Base-by-base conservation (phyloP, 1,284 basidiomycete species). In the Boletus nobilissimus region DNA sequence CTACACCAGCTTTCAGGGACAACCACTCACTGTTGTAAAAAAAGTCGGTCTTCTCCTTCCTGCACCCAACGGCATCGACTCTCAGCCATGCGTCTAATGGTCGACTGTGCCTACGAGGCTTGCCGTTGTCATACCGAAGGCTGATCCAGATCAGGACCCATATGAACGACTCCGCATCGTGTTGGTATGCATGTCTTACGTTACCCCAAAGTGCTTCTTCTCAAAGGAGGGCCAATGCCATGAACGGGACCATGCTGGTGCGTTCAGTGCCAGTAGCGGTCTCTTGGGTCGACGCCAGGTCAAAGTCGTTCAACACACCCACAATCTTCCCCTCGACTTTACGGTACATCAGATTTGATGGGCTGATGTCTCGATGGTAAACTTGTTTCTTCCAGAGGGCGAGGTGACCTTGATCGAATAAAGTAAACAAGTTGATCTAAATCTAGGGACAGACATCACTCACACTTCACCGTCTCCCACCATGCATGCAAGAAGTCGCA, bases 171-270 rank as follows among this genome's bases (percentile, higher is more conserved):
- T 87, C 85, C 10, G 81, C 72, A 63, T 87, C 85, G 64, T 87
- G 85, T 13, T 80, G 77, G 74, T 86, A 86, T 6, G 18, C 7
- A 13, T 83, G 83, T 29, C 36, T 22, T 19, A 82, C 43, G 18
- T 80, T 36, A 14, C 81, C 81, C 8, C 72, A 34, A 60, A 74
- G 79, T 43, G 70, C 77, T 16, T 65, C 36, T 5, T 67, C 54
- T 16, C 34, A 69, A 34, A 87, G 79, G 16, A 87, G 79, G 8
- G 83, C 80, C 13, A 84, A 24, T 9, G 81, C 84, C 83, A 87
- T 86, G 78, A 85, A 87, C 0, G 86, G 83, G 26, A 85, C 76
- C 10, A 66, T 86, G 26, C 86, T 85, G 4, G 82, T 85, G 22
- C 80, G 76, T 39, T 81, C 77, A 19, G 36, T 73, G 13, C 71